Evolutionary conservation across 1,284 basidiomycete species (phyloP), one percentile per base, ranked within the genome.

Genomic region (Sanghuangporus sanghuang): DNA sequence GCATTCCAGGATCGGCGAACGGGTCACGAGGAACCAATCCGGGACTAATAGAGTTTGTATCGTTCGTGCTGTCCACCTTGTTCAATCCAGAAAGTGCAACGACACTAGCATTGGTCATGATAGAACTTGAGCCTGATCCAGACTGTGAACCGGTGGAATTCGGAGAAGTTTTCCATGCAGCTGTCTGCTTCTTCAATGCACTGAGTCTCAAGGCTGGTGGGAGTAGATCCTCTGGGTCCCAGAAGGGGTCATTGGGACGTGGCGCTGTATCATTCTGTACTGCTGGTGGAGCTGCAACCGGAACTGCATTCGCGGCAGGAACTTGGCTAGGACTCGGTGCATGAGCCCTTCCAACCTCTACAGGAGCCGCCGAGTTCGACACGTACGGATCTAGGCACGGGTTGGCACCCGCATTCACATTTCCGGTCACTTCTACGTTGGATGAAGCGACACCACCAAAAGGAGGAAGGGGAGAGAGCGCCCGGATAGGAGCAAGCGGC

Each of bases 211-310:
- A 23, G 1, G 55, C 61, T 21, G 61, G 61, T 3, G 61, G 61
- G 0, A 63, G 54, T 18, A 63, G 23, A 50, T 63, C 61, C 38
- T 63, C 55, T 1, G 61, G 61, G 27, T 63, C 61, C 61, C 61
- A 63, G 61, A 63, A 63, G 8, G 61, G 61, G 44, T 63, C 61
- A 9, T 61, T 50, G 3, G 39, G 35, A 32, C 38, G 56, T 14
- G 59, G 35, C n/a, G 56, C 32, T 55, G 32, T 12, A 7, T 40
- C 49, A 23, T 27, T 48, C 44, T 14, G 49, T 35, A 0, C 18
- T 2, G 6, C 16, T 42, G 56, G 23, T 16, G 56, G 39, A 2
- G 23, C 27, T 27, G 42, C 56, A n/a, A 40, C 21, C 9, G 44
- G 16, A 14, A 6, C 44, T 11, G 3, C 16, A 9, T 46, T n/a